Evolutionary conservation across 78 protist genomes (phyloP), one percentile per base, ranked within the genome.

Genomic region (Monocercomonoides exilis): DNA sequence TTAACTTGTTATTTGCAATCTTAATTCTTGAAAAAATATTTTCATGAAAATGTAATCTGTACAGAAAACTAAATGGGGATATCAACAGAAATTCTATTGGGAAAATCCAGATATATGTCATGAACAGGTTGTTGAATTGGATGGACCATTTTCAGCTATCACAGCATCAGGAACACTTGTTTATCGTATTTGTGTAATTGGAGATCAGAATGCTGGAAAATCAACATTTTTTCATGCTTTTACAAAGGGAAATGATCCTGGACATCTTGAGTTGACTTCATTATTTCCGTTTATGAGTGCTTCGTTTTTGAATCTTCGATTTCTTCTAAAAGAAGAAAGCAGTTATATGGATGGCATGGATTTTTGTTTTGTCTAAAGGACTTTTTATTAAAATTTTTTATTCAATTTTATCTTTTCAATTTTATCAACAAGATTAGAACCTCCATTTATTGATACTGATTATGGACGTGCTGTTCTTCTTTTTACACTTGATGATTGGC

Each of bases 51-150:
- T n/a, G n/a, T n/a, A n/a, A n/a, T n/a, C n/a, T n/a, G n/a, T n/a
- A n/a, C n/a, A n/a, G n/a, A n/a, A n/a, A n/a, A n/a, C n/a, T n/a
- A n/a, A n/a, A n/a, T n/a, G n/a, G n/a, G n/a, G n/a, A n/a, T n/a
- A n/a, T n/a, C n/a, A n/a, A n/a, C n/a, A n/a, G n/a, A n/a, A n/a
- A n/a, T n/a, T n/a, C n/a, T n/a, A n/a, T n/a, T n/a, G n/a, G n/a
- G n/a, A n/a, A n/a, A 6, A 79, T 6, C 42, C 82, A 4, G 82
- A 79, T 21, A 5, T 32, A 38, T 79, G 82, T 21, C 43, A 79
- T 79, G 82, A 79, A 79, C 11, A 79, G 6, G 6, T 79, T 6
- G 82, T 79, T 79, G 82, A 79, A 79, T 41, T 79, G n/a, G 82
- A 79, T 33, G 6, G 45, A 5, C 82, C 82, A 29, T 79, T 79